Percentiles rank a stretch among this genome's conserved stretches.
phyloP scores from a whole-genome alignment of 2,329 filamentous ascomycete species.

The Aphanoascus verrucosus region DNA sequence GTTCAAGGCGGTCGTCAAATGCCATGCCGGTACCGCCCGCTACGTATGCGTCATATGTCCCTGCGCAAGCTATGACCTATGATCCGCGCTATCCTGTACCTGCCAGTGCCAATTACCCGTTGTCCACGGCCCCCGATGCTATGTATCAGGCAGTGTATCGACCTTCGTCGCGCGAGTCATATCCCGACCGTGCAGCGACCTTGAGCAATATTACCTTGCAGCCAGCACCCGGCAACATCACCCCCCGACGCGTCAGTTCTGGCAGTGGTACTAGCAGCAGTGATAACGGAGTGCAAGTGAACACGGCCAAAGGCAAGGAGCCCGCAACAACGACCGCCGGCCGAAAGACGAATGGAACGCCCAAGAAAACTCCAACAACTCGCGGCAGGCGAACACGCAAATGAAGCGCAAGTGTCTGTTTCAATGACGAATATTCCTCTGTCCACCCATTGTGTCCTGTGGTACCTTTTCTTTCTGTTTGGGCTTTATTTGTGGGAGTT shows the following conservation, averaged over 20 bases:
- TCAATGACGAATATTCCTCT: neutral
- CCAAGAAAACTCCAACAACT: neutral
- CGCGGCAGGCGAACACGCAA: constrained; percentile 7
- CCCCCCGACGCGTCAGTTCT: neutral
- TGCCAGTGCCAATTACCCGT: constrained; percentile 10
- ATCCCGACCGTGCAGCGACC: constrained; percentile 7
- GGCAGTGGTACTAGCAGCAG: constrained; percentile 3
- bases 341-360: neutral
- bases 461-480: constrained; percentile 6
- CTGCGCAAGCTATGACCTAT: constrained; percentile 20
- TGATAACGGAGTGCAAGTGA: constrained; percentile 12
- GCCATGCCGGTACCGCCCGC: constrained; percentile 17
- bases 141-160: constrained; percentile 21
- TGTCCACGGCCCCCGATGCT: constrained; percentile 16
- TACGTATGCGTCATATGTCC: constrained; percentile 14
- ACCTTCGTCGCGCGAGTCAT: constrained; percentile 18
- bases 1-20: constrained; percentile 31
- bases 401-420: neutral
- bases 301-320: constrained; percentile 4
- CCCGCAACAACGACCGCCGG: neutral
- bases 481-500: constrained; percentile 10
- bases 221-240: constrained; percentile 15
- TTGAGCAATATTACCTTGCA: constrained; percentile 14
- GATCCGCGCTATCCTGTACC: constrained; percentile 23
- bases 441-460: constrained; percentile 6